Percentiles rank a stretch among this genome's conserved stretches.
Conservation (phyloP, 805 yeast genomes). For the Pichia nanzhaoensis region DNA sequence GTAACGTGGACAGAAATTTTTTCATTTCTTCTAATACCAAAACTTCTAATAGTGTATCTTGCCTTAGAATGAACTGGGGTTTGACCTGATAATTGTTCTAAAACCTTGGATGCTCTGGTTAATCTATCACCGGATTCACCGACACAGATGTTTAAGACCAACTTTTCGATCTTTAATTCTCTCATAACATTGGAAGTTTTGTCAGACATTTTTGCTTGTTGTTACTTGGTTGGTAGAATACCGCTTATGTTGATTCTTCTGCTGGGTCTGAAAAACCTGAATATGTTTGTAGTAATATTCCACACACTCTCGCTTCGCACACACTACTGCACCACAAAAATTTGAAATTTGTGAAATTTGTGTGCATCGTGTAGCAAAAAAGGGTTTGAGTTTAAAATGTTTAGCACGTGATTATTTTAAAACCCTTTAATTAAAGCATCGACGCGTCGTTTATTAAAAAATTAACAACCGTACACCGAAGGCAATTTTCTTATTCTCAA, state of each 20-base stretch:
- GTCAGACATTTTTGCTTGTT: constrained; percentile 33
- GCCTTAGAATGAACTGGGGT: constrained; percentile 99
- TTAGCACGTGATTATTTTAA: too few relatives aligned
- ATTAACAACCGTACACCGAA: too few relatives aligned
- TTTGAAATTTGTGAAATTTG: too few relatives aligned
- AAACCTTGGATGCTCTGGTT: constrained; percentile 99
- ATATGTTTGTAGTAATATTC: too few relatives aligned
- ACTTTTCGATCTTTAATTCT: constrained; percentile 97
- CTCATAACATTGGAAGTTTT: constrained; percentile 92
- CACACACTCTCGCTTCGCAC: too few relatives aligned
- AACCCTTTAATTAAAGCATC: too few relatives aligned
- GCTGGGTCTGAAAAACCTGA: too few relatives aligned
- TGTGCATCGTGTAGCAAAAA: neutral
- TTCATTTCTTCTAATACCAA: constrained; percentile 99
- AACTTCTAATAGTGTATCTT: constrained; percentile 99
- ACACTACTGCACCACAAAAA: too few relatives aligned
- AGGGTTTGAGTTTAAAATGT: neutral
- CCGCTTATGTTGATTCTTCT: too few relatives aligned
- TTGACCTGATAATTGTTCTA: constrained; percentile 99
- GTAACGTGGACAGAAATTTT: constrained; percentile 99
- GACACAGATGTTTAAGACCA: constrained; percentile 99
- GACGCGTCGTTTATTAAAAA: too few relatives aligned
- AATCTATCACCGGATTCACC: constrained; percentile 99
- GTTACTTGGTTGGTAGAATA: neutral
- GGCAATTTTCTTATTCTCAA: too few relatives aligned